Evolutionary conservation across 805 yeast species (phyloP).

Genomic region (Starmerella cellae): DNA sequence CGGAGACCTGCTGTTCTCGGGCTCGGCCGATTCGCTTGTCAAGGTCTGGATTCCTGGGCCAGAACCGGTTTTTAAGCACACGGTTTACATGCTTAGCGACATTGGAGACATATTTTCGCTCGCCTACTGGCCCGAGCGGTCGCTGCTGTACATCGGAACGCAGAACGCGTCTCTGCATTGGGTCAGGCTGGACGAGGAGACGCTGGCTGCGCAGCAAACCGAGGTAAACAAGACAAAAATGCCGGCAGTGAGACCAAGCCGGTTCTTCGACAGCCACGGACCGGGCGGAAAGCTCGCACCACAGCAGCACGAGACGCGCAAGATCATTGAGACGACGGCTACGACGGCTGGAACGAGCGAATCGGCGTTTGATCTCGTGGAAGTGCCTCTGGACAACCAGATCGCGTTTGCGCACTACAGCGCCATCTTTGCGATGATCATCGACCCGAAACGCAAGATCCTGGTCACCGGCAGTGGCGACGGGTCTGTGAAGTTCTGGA

Average conservation of each 20-base stretch:
- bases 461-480: constrained; percentile 80
- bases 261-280: constrained; percentile 81
- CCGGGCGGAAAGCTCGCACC: constrained; percentile 49
- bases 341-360: background rate
- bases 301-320: constrained; percentile 21
- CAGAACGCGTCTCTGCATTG: constrained; percentile 83
- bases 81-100: constrained; percentile 72
- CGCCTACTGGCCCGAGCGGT: constrained; percentile 46
- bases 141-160: constrained; percentile 69
- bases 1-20: constrained; percentile 56
- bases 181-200: constrained; percentile 35
- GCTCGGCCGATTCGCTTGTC: constrained; percentile 80
- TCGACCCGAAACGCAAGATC: constrained; percentile 21
- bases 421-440: constrained; percentile 57
- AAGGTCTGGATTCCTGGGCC: constrained; percentile 51
- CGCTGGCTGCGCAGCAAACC: constrained; percentile 2
- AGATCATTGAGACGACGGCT: constrained; percentile 1
- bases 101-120: constrained; percentile 88
- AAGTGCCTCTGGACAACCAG: constrained; percentile 54
- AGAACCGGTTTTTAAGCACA: constrained; percentile 34
- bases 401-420: constrained; percentile 84
- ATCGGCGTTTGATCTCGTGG: constrained; percentile 20
- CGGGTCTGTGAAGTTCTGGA: constrained; percentile 77
- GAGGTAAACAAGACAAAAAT: constrained; percentile 10
- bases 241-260: constrained; percentile 52